Evolutionary conservation across 2,329 filamentous ascomycete species (phyloP), one percentile per base, ranked within the genome.

Genomic region (Neophaeococcomyces aloes): DNA sequence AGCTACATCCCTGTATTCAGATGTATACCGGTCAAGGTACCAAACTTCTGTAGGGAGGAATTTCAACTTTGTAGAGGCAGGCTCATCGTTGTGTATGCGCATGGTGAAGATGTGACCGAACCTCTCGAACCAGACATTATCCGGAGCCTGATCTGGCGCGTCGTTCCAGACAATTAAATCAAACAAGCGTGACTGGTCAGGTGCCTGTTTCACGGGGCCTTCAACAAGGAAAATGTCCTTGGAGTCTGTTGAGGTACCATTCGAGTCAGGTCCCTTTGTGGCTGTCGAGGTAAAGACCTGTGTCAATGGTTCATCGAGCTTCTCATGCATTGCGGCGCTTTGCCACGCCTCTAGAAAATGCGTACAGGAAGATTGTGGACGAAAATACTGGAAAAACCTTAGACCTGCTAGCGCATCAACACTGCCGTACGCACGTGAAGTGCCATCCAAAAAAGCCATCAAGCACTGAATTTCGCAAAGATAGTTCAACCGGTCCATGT

Each of bases 21-120:
- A 64, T 35, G 79, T 61, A 56, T 81, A 81, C 35, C 76, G 69
- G 59, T 81, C 78, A 3, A 73, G 67, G 50, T 76, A 78, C 53
- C 77, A 69, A 1, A 66, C 63, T 1, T 78, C 65, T 4, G 69
- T 69, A 33, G 79, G 59, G 21, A 67, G 63, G 18, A 72, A 52
- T 25, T 29, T 55, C 21, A 51, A 54, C 31, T 55, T 57, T 33
- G 11, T 44, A 27, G 50, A 60, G 25, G 60, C 59, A 23, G 67
- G 54, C 13, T 53, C 63, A 44, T 53, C 50, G 57, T 52, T 59
- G 55, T 60, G 63, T 33, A 63, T 51, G 50, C 56, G 66, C 55
- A 79, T 65, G 7, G 72, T 69, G n/a, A 81, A 59, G 15, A 80
- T 64, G 19, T 77, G 72, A 11, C 71, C 74, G 27, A 69, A 59